Evolutionary conservation across 306 rosid species (phyloP).

Genomic region (Citrullus amarus): DNA sequence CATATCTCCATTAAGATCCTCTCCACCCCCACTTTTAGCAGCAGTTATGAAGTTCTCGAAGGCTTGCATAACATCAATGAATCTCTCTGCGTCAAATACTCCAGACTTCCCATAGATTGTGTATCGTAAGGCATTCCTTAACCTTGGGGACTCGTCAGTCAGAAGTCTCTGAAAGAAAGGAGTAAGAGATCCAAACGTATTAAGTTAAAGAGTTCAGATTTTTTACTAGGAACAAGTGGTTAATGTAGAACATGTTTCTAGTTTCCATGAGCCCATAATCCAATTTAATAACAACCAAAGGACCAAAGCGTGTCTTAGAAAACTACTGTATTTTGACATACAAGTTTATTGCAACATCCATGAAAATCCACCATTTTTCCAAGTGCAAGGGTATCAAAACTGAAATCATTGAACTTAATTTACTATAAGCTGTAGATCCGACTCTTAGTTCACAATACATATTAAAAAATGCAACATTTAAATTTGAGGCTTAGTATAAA

Average conservation of each 20-base stretch:
- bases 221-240: background rate
- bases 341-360: background rate
- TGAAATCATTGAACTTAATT: background rate
- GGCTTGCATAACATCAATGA: slow-evolving; percentile 99
- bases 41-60: slow-evolving; percentile 92
- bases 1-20: slow-evolving; percentile 66
- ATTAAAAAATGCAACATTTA: background rate
- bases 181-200: background rate
- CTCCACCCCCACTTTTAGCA: slow-evolving; percentile 99
- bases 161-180: slow-evolving; percentile 64
- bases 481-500: background rate
- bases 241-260: background rate
- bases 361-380: background rate
- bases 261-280: background rate
- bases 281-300: background rate
- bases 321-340: background rate
- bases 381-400: background rate
- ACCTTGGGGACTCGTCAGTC: slow-evolving; percentile 94
- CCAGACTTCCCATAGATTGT: slow-evolving; percentile 96
- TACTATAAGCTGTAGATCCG: background rate
- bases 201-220: background rate
- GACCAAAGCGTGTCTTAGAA: background rate
- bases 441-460: background rate
- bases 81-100: slow-evolving; percentile 90
- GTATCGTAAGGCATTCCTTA: slow-evolving; percentile 76